Base-by-base conservation (phyloP, 2,329 filamentous ascomycete species). In the Trichophyton schoenleinii region DNA sequence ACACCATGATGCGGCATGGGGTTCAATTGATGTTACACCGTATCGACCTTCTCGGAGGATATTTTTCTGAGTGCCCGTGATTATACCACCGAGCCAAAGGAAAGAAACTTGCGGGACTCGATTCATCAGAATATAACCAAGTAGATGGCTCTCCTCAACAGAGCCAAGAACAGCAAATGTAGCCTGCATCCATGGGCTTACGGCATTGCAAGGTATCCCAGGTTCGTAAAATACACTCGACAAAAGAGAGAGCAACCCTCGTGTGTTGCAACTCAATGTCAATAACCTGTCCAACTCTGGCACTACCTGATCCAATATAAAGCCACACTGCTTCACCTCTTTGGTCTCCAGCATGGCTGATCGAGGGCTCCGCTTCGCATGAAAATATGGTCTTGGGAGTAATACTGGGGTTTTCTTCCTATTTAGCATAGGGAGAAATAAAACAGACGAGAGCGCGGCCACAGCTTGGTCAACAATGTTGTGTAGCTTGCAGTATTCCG, bases 111-210 rank as follows among this genome's bases (percentile, higher is more conserved):
- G 61, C 22, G 66, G 69, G 46, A 55, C 61, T 28, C 68, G 64
- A 41, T 67, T 63, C 66, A 69, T 69, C 46, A 69, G 58, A 64
- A 72, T 69, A 25, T 63, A 66, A 28, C 65, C 65, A 31, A 70
- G 62, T 28, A 67, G 15, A 1, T 62, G 62, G 15, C 63, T 61
- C n/a, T 63, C 59, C 7, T 48, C 55, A 25, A 66, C 58, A 49
- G 68, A 36, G 31, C 67, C 62, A 31, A 72, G 68, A 25, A 67
- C 66, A 34, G 67, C 66, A 4, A 69, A 57, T 18, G 63, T 59
- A 61, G 69, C 67, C 59, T 72, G 67, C 6, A 72, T 59, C 69
- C 68, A 72, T 59, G 68, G 64, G 36, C 65, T 67, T 20, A 65
- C 66, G 3, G 63, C 61, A 61, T 72, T 72, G 63, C 68, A 72